These are phyloP conservation scores for Ceraceosorus guamensis DNA, from an alignment of 1,284 basidiomycete species.

Conservation along the genomic window DNA sequence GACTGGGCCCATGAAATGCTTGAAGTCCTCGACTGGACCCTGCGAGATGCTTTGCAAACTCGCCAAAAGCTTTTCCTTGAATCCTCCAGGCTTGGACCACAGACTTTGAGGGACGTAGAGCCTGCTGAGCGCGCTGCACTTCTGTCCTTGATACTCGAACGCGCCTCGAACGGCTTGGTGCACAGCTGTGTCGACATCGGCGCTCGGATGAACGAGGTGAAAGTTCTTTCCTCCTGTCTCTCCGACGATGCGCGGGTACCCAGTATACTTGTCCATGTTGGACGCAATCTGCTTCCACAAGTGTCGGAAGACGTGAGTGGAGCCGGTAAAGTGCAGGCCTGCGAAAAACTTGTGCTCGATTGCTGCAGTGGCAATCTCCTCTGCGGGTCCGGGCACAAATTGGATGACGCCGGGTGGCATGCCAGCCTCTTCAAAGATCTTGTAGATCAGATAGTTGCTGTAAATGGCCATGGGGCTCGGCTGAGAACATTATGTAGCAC, in stretches of 20 bases:
- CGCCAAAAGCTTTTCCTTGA: conserved; percentile 69
- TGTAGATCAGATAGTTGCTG: conserved; percentile 85
- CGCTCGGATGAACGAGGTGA: conserved; percentile 82
- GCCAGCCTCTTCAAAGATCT: conserved; percentile 89
- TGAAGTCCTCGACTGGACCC: conserved; percentile 69
- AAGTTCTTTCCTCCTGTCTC: conserved; percentile 95
- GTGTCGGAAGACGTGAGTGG: conserved; percentile 76
- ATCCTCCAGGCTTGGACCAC: conserved; percentile 67
- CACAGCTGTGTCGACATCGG: conserved; percentile 79
- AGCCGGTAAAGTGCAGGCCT: conserved; percentile 92
- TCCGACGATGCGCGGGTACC: conserved; percentile 91
- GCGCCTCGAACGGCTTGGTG: conserved; percentile 79
- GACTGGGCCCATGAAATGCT: conserved; percentile 90
- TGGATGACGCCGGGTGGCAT: conserved; percentile 91
- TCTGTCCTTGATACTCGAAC: conserved; percentile 98
- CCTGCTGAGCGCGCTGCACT: conserved; percentile 90
- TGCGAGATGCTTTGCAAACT: conserved; percentile 78
- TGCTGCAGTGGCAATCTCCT: conserved; percentile 36
- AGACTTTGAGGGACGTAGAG: conserved; percentile 79
- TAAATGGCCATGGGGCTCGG: conserved; percentile 91
- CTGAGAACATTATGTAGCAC: conserved; percentile 8
- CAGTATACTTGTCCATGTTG: conserved; percentile 62
- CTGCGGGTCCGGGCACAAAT: conserved; percentile 65
- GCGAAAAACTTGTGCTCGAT: conserved; percentile 72
- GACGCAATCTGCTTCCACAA: conserved; percentile 91